phyloP scores from a whole-genome alignment of 306 rosid species.

The Hippophae tibetana region DNA sequence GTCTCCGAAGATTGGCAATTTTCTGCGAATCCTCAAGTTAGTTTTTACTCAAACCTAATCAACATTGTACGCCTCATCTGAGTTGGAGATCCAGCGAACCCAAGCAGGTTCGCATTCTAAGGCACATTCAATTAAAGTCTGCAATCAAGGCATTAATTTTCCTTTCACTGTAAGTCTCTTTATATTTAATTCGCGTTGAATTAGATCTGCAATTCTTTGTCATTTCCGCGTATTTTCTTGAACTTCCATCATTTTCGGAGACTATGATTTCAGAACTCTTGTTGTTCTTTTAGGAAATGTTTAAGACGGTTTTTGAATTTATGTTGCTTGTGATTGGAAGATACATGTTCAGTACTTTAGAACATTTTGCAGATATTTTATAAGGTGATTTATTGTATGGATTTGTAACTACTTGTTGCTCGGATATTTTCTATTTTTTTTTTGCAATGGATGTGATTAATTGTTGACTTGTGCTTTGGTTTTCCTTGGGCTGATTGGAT shows the following conservation, averaged over 20 bases:
- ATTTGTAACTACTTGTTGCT: no score
- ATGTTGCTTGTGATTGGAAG: not conserved
- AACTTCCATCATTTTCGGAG: slow-evolving; percentile 13
- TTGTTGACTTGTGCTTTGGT: no score
- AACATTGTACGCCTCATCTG: slow-evolving; percentile 29
- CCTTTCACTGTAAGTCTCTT: slow-evolving; percentile 13
- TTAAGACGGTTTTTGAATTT: slow-evolving; percentile 6
- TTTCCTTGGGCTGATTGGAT: no score
- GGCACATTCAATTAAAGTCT: slow-evolving; percentile 4
- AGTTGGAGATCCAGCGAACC: slow-evolving; percentile 39
- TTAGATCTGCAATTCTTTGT: slow-evolving; percentile 1
- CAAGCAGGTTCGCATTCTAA: slow-evolving; percentile 28
- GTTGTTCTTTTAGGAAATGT: not conserved
- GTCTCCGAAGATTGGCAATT: slow-evolving; percentile 4
- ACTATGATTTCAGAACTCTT: slow-evolving; percentile 5
- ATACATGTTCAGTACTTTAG: no score
- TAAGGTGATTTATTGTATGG: no score
- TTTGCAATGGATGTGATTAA: no score
- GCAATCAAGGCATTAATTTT: slow-evolving; percentile 2
- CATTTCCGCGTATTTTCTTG: not conserved
- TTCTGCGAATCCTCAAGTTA: slow-evolving; percentile 18
- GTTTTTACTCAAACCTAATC: slow-evolving; percentile 25
- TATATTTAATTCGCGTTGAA: slow-evolving; percentile 29
- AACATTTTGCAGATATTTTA: no score
- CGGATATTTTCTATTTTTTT: no score